These are phyloP conservation scores for Silene conica DNA, from an alignment of 148 eudicot species.

Conservation along the genomic window DNA sequence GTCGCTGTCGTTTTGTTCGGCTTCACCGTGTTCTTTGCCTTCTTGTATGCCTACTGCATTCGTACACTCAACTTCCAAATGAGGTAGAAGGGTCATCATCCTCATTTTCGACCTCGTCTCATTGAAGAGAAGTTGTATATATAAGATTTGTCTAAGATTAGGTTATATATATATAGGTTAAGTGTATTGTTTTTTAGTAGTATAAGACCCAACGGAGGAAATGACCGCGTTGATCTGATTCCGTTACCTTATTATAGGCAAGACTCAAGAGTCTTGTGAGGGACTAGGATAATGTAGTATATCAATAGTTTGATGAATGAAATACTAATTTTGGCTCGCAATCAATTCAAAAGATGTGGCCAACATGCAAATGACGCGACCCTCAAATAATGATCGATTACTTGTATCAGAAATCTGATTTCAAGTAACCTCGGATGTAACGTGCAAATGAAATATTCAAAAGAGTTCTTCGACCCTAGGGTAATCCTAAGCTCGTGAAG, in stretches of 20 bases:
- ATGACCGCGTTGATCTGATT: background rate
- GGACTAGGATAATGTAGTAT: conserved; percentile 9
- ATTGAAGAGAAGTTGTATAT: background rate
- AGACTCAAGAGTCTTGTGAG: background rate
- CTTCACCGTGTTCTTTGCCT: conserved; percentile 80
- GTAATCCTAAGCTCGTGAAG: too few species aligned
- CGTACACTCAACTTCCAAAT: conserved; percentile 83
- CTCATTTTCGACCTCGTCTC: background rate
- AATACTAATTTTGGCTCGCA: conserved; percentile 14
- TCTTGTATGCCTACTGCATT: conserved; percentile 83
- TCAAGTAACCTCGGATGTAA: too few species aligned
- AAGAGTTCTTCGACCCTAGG: too few species aligned
- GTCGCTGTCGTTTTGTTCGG: conserved; percentile 71
- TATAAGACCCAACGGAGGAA: background rate
- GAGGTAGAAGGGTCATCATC: conserved; percentile 37
- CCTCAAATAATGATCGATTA: too few species aligned
- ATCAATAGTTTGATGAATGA: conserved; percentile 3
- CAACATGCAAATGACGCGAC: background rate
- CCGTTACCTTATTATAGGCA: background rate
- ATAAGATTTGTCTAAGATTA: conserved; percentile 3
- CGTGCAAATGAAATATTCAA: too few species aligned
- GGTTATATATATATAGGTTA: background rate
- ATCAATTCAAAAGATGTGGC: background rate
- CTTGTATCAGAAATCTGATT: too few species aligned
- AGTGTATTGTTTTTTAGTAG: background rate